phyloP scores from a whole-genome alignment of 163 green algal genomes.

The Scenedesmus sp. region DNA sequence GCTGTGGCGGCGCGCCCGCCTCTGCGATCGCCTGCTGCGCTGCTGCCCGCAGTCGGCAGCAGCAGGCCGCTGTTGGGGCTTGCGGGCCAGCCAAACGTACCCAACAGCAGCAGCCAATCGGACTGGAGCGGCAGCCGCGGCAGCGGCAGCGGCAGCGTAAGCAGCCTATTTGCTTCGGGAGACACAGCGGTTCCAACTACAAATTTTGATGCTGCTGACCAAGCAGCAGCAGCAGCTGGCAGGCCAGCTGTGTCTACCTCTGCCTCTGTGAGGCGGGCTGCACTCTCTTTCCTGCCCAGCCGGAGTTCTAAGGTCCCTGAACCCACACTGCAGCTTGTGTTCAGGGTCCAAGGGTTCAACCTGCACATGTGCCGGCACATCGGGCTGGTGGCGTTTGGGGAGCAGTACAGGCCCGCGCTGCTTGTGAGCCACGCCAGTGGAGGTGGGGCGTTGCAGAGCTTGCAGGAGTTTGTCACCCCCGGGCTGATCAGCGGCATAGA shows the following conservation, averaged over 20 bases:
- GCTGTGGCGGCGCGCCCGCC: conserved; percentile 17
- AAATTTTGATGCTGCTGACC: neutral
- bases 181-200: neutral
- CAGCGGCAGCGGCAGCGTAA: neutral
- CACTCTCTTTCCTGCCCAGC: conserved; percentile 41
- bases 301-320: neutral
- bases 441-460: neutral
- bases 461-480: neutral
- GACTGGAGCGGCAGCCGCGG: neutral
- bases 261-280: neutral
- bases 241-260: neutral
- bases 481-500: conserved; percentile 1
- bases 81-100: neutral
- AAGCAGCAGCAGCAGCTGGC: neutral
- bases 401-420: conserved; percentile 19
- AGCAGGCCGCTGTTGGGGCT: neutral
- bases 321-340: conserved; percentile 28
- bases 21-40: neutral
- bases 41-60: conserved; percentile 9
- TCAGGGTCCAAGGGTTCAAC: conserved; percentile 27
- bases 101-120: neutral
- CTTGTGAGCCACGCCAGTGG: neutral
- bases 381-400: conserved; percentile 23
- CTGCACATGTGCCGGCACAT: conserved; percentile 21
- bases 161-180: neutral